Base-by-base conservation (phyloP, 805 yeast genomes). In the Ogataea naganishii region DNA sequence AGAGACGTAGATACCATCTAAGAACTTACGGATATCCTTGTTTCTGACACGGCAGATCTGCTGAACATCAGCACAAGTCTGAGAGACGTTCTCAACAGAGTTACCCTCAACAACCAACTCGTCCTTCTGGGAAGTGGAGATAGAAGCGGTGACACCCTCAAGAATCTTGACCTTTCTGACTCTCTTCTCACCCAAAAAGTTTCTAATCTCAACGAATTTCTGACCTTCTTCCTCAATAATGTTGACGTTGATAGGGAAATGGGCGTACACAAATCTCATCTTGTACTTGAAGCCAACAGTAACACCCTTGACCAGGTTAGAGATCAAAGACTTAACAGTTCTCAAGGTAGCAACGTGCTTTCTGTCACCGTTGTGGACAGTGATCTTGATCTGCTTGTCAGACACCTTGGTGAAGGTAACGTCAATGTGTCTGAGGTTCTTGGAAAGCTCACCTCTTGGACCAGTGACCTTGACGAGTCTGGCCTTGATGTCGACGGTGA, bases 1-100 rank as follows among this genome's bases (percentile, higher is more conserved):
- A 50, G 96, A 88, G 57, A 89, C 98, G 69, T 89, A 89, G 73
- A 89, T 88, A 86, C 99, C 99, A 69, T 94, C 98, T 77, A 92
- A 82, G 80, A 89, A 89, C 79, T 89, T 89, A 74, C 98, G 84
- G 88, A 92, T 89, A 92, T 89, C 98, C 89, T 92, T 92, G 92
- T 89, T 89, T 77, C 95, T 83, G 62, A 86, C 97, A 67, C 94
- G 79, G 77, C 96, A 86, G 67, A 76, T 76, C 75, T 89, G 97
- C 72, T 89, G 96, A 57, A 92, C 75, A 62, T 86, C 96, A 58
- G 98, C 98, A 67, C 95, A 92, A 60, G 86, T 82, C 73, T 89
- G 98, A 46, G 97, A 92, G 51, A 89, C 98, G 59, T 77, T 83
- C 72, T 89, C 96, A 53, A 85, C 74, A 41, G 96, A 89, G 89